These are phyloP conservation scores for Plasmodium billcollinsi DNA, from an alignment of 169 alveolate species.

Conservation along the genomic window DNA sequence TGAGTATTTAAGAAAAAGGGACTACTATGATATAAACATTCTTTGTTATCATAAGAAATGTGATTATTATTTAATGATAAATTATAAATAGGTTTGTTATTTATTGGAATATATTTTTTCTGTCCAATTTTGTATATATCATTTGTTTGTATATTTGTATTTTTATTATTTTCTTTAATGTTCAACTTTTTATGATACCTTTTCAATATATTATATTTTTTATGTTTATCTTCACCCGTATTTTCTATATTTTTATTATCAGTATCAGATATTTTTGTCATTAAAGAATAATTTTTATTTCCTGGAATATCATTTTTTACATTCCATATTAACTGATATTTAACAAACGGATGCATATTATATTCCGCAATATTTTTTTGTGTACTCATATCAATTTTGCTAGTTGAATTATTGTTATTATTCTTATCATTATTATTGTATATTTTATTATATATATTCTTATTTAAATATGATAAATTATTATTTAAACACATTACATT, in stretches of 20 bases:
- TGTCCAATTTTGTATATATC: not conserved
- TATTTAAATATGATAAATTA: constrained; percentile 1
- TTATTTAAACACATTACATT: not conserved
- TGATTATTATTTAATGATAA: too few species aligned
- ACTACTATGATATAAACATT: not conserved
- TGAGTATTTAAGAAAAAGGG: not conserved
- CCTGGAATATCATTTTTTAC: not conserved
- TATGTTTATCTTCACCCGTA: too few species aligned
- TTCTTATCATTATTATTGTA: not conserved
- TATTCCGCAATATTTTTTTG: not conserved
- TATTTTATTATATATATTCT: not conserved
- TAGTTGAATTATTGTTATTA: not conserved
- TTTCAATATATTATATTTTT: too few species aligned
- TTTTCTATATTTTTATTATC: not conserved
- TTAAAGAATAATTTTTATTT: not conserved
- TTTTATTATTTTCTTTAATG: too few species aligned
- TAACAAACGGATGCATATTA: constrained; percentile 2
- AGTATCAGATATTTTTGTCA: not conserved
- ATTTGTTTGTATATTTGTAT: too few species aligned
- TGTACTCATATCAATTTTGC: not conserved
- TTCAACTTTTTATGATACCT: too few species aligned
- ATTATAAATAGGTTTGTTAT: too few species aligned
- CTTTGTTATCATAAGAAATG: too few species aligned
- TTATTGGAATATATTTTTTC: too few species aligned
- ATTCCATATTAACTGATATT: not conserved